A percentile compares a stretch with the other conserved stretches of the same genome.
Conservation (phyloP, 352 stramenopile species). For the Globisporangium viniferum region DNA sequence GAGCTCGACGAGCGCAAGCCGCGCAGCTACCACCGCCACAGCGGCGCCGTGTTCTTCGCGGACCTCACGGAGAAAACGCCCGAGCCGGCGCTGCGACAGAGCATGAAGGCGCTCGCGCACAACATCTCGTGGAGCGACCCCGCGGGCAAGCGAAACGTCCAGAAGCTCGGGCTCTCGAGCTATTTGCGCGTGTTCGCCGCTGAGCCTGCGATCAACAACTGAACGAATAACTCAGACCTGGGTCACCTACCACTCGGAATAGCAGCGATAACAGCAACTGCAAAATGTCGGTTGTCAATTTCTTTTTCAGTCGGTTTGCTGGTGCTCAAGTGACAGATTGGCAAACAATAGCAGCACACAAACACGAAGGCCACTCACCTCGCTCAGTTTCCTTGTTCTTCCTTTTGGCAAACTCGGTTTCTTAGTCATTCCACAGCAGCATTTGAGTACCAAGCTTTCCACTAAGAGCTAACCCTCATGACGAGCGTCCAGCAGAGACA, state of each 20-base stretch:
- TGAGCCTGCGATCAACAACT: conserved; percentile 39
- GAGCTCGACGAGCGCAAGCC: conserved; percentile 62
- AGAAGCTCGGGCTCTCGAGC: conserved; percentile 66
- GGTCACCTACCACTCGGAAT: background rate
- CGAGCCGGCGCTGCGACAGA: conserved; percentile 45
- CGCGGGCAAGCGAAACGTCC: conserved; percentile 54
- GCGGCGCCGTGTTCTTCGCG: conserved; percentile 56
- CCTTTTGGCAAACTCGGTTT: background rate
- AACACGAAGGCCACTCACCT: background rate
- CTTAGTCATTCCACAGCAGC: background rate
- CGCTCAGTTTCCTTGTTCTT: background rate
- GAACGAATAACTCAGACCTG: background rate
- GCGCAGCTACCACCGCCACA: conserved; percentile 32
- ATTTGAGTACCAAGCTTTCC: background rate
- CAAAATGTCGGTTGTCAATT: background rate
- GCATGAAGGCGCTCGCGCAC: conserved; percentile 61
- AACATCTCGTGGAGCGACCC: conserved; percentile 77
- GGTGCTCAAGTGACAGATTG: background rate
- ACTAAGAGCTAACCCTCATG: conserved; percentile 8
- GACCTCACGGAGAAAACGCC: conserved; percentile 38
- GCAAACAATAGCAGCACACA: background rate
- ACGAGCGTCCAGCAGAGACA: conserved; percentile 6
- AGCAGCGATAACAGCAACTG: background rate
- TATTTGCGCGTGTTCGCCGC: conserved; percentile 53
- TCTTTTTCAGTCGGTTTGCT: background rate